phyloP scores from a whole-genome alignment of 805 yeast genomes.

The Wickerhamomyces chambardii region DNA sequence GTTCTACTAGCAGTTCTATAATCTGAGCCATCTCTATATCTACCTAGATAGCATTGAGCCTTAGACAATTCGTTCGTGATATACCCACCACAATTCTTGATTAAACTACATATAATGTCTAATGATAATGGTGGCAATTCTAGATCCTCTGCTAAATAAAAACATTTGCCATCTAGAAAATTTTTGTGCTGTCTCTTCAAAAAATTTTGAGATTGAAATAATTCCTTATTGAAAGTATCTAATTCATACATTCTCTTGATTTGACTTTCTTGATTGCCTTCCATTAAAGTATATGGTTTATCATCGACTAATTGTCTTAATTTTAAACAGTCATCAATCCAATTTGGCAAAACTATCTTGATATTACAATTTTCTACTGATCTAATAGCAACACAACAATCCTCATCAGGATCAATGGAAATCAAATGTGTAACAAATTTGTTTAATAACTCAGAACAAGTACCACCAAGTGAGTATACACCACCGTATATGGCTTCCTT shows the following conservation, averaged over 20 bases:
- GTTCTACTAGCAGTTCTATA: conserved; percentile 36
- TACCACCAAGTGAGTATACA: conserved; percentile 70
- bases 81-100: conserved; percentile 47
- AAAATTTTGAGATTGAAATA: conserved; percentile 6
- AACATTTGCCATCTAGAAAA: conserved; percentile 33
- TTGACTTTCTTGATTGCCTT: conserved; percentile 3
- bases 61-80: conserved; percentile 20
- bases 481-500: conserved; percentile 62
- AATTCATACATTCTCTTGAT: conserved; percentile 6
- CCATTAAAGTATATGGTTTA: conserved; percentile 30
- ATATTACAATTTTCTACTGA: conserved; percentile 31
- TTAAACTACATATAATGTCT: conserved; percentile 30
- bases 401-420: conserved; percentile 46
- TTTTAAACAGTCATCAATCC: conserved; percentile 69
- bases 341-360: conserved; percentile 62
- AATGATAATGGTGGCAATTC: conserved; percentile 35
- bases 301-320: conserved; percentile 42
- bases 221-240: conserved; percentile 5
- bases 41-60: conserved; percentile 51
- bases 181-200: conserved; percentile 1
- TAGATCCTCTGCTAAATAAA: conserved; percentile 49
- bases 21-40: conserved; percentile 47
- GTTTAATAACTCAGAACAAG: conserved; percentile 48
- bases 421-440: conserved; percentile 74
- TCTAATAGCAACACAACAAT: conserved; percentile 45